Evolutionary conservation across 495 filamentous ascomycete genomes (phyloP).

Genomic region (Hypoxylon lenormandii): DNA sequence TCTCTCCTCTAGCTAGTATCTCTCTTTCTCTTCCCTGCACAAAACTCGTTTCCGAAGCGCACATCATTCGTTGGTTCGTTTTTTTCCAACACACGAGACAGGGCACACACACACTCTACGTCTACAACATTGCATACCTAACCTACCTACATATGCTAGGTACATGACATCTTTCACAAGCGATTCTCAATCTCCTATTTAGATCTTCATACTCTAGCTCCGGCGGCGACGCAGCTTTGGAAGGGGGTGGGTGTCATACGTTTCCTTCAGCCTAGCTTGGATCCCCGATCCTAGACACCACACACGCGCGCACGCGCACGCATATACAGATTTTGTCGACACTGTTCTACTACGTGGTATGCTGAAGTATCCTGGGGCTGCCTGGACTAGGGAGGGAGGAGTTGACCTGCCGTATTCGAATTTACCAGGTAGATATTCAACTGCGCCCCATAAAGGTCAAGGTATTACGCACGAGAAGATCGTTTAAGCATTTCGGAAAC

Average conservation of each 20-base stretch:
- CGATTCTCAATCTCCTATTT: constrained; percentile 30
- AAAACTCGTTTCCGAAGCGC: constrained; percentile 46
- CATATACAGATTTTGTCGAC: no score
- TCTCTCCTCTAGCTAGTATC: no score
- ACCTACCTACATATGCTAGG: no score
- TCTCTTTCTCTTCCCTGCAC: constrained; percentile 44
- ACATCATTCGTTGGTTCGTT: constrained; percentile 47
- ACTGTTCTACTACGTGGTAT: neutral
- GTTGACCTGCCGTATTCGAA: constrained; percentile 45
- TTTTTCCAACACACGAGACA: constrained; percentile 44
- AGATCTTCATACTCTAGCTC: constrained; percentile 43
- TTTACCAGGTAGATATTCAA: no score
- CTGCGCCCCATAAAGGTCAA: constrained; percentile 18
- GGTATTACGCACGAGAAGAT: constrained; percentile 36
- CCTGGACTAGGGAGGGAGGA: constrained; percentile 18
- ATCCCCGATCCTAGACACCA: constrained; percentile 38
- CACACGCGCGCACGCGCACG: no score
- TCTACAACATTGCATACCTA: neutral
- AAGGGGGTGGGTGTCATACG: constrained; percentile 22
- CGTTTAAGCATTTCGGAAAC: constrained; percentile 18
- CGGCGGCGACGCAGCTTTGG: constrained; percentile 33
- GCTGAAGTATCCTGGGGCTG: neutral
- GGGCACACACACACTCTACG: constrained; percentile 14
- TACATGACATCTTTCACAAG: neutral
- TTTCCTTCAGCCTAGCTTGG: constrained; percentile 38